These are phyloP conservation scores for Pisolithus microcarpus DNA, from an alignment of 768 basidiomycete genomes.

Conservation along the genomic window DNA sequence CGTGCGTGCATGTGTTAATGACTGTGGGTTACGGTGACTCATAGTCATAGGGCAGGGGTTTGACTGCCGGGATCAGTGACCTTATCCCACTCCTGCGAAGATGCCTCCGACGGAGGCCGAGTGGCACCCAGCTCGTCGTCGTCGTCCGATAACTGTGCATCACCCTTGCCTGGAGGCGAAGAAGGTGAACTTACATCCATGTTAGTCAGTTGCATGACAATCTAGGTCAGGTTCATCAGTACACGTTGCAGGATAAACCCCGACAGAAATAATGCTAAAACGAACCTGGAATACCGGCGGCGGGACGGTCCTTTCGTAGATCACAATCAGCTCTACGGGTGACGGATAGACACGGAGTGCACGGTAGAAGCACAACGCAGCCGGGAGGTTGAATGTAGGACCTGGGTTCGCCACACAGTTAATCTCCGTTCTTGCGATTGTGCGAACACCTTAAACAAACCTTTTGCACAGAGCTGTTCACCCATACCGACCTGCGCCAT, in stretches of 20 bases:
- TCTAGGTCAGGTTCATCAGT: constrained; percentile 28
- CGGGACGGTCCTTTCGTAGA: constrained; percentile 89
- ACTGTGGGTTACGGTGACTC: constrained; percentile 20
- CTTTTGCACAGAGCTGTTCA: constrained; percentile 73
- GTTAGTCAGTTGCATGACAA: constrained; percentile 79
- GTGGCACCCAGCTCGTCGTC: constrained; percentile 52
- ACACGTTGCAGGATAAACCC: background rate
- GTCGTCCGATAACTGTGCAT: constrained; percentile 36
- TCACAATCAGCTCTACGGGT: constrained; percentile 88
- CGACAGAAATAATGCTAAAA: background rate
- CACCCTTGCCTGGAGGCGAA: constrained; percentile 27
- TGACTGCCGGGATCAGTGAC: constrained; percentile 68
- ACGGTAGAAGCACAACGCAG: constrained; percentile 88
- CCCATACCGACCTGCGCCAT: constrained; percentile 84
- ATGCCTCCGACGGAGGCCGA: constrained; percentile 77
- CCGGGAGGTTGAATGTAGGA: constrained; percentile 64
- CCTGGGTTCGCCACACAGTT: constrained; percentile 40
- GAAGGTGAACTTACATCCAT: constrained; percentile 76
- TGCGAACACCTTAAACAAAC: constrained; percentile 29
- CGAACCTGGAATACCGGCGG: constrained; percentile 70
- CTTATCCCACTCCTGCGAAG: constrained; percentile 88
- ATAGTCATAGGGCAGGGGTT: constrained; percentile 38
- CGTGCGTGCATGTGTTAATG: constrained; percentile 17
- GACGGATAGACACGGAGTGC: constrained; percentile 92
- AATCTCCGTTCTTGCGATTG: background rate